phyloP scores from a whole-genome alignment of 768 basidiomycete genomes.

The Cantharellus cinnabarinus region DNA sequence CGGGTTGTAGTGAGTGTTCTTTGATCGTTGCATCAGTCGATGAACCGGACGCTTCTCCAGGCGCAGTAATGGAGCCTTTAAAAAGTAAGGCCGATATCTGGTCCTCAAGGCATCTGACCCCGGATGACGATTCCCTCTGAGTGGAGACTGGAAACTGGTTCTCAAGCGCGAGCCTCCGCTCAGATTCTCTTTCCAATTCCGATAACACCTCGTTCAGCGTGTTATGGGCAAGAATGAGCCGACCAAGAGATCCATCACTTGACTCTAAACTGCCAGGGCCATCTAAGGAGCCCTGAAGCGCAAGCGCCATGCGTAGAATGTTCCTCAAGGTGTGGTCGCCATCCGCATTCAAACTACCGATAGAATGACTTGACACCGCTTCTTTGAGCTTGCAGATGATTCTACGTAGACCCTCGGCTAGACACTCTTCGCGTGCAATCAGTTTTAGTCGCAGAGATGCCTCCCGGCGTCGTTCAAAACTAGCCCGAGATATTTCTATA shows the following conservation, averaged over 20 bases:
- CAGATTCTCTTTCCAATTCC: slow-evolving; percentile 38
- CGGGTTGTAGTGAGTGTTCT: neutral
- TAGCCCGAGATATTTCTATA: slow-evolving; percentile 48
- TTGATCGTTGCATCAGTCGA: neutral
- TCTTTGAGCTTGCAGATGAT: slow-evolving; percentile 38
- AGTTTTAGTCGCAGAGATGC: slow-evolving; percentile 41
- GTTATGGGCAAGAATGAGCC: slow-evolving; percentile 29
- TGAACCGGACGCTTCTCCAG: neutral
- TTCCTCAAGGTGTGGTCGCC: neutral
- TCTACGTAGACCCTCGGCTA: slow-evolving; percentile 32
- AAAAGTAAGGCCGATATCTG: neutral
- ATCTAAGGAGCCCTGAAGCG: neutral
- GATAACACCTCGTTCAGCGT: slow-evolving; percentile 31
- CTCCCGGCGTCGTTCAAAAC: slow-evolving; percentile 52
- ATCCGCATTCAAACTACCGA: neutral
- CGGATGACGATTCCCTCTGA: neutral
- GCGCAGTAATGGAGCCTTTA: neutral
- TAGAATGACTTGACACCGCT: neutral
- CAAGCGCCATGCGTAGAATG: neutral
- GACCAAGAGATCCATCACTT: slow-evolving; percentile 26
- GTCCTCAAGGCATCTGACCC: neutral
- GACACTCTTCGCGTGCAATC: slow-evolving; percentile 40
- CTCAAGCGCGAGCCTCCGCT: slow-evolving; percentile 28
- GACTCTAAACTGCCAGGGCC: neutral
- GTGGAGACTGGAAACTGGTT: slow-evolving; percentile 7